Conservation (phyloP, 1,284 basidiomycete genomes). For the Cryptococcus sp. region DNA sequence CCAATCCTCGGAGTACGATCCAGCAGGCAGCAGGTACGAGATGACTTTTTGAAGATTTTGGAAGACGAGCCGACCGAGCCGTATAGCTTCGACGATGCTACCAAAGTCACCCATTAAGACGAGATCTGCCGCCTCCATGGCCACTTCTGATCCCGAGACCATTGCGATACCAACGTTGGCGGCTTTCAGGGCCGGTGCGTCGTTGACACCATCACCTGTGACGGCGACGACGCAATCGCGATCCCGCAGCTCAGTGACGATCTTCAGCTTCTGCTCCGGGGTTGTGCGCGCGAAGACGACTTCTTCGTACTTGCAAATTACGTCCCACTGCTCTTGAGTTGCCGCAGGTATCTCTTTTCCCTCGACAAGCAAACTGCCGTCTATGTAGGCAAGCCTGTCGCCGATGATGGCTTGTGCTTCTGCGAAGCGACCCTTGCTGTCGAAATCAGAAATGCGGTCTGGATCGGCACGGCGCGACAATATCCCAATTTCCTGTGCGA, state of each 20-base stretch:
- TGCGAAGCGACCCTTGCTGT: conserved; percentile 20
- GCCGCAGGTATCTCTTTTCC: conserved; percentile 57
- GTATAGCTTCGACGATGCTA: conserved; percentile 48
- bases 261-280: conserved; percentile 66
- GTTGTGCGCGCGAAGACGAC: conserved; percentile 69
- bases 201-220: conserved; percentile 68
- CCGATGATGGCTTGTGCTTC: neutral
- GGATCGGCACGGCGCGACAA: conserved; percentile 48
- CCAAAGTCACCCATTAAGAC: conserved; percentile 31
- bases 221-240: conserved; percentile 59
- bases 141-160: conserved; percentile 48
- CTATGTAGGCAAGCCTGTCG: neutral
- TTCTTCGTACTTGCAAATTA: conserved; percentile 60
- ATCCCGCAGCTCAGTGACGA: conserved; percentile 61
- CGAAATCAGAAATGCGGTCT: conserved; percentile 12
- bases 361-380: conserved; percentile 51
- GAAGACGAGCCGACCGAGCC: conserved; percentile 64
- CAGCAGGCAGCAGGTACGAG: conserved; percentile 36
- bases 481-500: conserved; percentile 62
- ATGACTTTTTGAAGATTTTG: conserved; percentile 61
- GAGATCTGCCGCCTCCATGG: conserved; percentile 39
- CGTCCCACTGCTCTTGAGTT: conserved; percentile 55
- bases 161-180: conserved; percentile 55
- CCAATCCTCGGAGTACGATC: conserved; percentile 64
- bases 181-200: conserved; percentile 60